Evolutionary conservation across 2,329 filamentous ascomycete species (phyloP).

Genomic region (Colletotrichum lupini): DNA sequence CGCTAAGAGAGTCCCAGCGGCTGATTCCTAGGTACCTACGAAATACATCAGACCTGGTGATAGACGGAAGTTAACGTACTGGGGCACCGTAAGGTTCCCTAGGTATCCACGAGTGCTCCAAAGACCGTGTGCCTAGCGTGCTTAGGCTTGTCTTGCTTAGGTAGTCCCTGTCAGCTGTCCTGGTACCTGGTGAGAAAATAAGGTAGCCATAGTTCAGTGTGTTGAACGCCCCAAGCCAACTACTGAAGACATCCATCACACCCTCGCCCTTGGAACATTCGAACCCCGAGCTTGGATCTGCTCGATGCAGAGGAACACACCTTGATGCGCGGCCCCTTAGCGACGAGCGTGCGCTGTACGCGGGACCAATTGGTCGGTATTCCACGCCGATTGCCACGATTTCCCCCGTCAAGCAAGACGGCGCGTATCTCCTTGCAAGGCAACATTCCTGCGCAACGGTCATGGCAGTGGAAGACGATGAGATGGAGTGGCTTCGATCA

Average conservation of each 20-base stretch:
- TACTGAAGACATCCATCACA: background rate
- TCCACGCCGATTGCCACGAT: conserved; percentile 16
- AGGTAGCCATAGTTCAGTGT: background rate
- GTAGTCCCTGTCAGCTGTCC: background rate
- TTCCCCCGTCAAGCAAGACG: background rate
- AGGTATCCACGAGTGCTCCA: too few species aligned
- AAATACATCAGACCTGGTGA: too few species aligned
- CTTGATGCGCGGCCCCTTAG: conserved; percentile 31
- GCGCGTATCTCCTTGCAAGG: background rate
- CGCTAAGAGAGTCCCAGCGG: background rate
- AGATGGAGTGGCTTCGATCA: background rate
- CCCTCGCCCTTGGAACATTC: background rate
- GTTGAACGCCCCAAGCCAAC: background rate
- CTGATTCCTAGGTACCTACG: background rate
- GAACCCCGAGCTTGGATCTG: background rate
- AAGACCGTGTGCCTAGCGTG: background rate
- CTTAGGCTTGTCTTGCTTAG: background rate
- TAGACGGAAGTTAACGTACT: too few species aligned
- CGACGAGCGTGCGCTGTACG: conserved; percentile 27
- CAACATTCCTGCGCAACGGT: background rate
- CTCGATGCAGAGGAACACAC: conserved; percentile 26
- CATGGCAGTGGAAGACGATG: background rate
- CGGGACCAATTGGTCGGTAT: conserved; percentile 19
- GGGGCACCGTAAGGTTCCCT: background rate
- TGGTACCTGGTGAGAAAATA: background rate